Percentiles rank a stretch among this genome's conserved stretches.
Conservation (phyloP, 768 basidiomycete genomes). For the Psilocybe tampanensis region DNA sequence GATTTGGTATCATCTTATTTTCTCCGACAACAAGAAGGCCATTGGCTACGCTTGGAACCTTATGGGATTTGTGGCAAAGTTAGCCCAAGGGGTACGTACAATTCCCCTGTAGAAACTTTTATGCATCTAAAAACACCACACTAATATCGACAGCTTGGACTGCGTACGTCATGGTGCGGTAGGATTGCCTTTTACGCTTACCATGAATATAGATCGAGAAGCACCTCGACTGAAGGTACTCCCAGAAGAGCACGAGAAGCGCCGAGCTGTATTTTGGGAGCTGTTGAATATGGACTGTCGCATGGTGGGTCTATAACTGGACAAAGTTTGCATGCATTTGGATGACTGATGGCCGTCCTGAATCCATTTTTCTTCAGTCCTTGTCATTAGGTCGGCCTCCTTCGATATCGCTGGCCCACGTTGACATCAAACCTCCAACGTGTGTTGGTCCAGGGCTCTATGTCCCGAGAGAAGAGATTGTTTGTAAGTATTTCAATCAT, state of each 20-base stretch:
- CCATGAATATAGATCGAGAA: constrained; percentile 58
- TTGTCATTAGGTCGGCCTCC: constrained; percentile 74
- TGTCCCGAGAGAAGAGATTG: constrained; percentile 51
- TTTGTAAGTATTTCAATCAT: constrained; percentile 43
- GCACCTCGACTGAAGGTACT: constrained; percentile 63
- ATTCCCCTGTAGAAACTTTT: constrained; percentile 11
- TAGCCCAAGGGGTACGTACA: constrained; percentile 66
- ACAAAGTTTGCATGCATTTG: no score
- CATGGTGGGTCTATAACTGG: constrained; percentile 40
- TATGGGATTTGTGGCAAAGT: constrained; percentile 73
- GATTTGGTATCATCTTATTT: constrained; percentile 76
- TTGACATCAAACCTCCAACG: constrained; percentile 60
- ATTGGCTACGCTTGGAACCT: constrained; percentile 77
- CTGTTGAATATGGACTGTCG: constrained; percentile 71
- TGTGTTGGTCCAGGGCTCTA: constrained; percentile 49
- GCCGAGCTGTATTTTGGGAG: constrained; percentile 74
- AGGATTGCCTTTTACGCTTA: constrained; percentile 4
- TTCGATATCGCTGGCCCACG: constrained; percentile 64
- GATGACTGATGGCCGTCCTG: no score
- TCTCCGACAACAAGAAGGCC: constrained; percentile 73
- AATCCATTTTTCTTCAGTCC: constrained; percentile 40
- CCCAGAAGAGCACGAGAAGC: constrained; percentile 73
- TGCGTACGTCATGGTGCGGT: constrained; percentile 50
- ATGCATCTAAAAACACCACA: constrained; percentile 1
- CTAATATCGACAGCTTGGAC: constrained; percentile 51